phyloP scores from a whole-genome alignment of 2,329 filamentous ascomycete genomes.

The Coniochaeta sp. region DNA sequence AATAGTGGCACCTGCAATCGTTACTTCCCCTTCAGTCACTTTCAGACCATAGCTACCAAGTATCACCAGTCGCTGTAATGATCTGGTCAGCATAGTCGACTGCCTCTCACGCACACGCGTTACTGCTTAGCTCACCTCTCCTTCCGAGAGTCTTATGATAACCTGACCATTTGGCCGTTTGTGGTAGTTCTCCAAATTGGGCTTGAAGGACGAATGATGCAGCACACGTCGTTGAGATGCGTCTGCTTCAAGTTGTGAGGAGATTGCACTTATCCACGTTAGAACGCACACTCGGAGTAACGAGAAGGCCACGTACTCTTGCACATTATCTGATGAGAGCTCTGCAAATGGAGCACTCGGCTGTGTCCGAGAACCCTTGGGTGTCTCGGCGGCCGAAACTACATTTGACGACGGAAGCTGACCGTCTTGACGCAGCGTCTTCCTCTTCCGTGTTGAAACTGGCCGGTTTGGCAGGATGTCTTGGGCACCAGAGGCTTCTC shows the following conservation, averaged over 20 bases:
- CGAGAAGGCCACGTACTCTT: neutral
- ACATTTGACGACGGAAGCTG: neutral
- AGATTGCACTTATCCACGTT: neutral
- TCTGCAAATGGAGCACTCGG: neutral
- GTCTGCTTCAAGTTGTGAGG: neutral
- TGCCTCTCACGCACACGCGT: neutral
- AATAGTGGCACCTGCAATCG: constrained; percentile 58
- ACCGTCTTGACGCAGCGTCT: neutral
- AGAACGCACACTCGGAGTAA: neutral
- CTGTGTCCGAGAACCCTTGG: neutral
- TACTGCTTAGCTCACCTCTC: constrained; percentile 32
- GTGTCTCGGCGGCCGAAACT: neutral
- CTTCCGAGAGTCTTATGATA: constrained; percentile 36
- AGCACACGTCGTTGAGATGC: constrained; percentile 6
- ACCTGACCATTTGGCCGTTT: constrained; percentile 29
- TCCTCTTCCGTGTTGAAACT: neutral
- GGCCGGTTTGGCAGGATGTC: neutral
- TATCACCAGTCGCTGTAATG: constrained; percentile 48
- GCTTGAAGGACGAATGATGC: constrained; percentile 38
- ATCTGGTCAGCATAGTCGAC: constrained; percentile 15
- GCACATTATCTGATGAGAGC: neutral
- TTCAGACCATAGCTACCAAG: constrained; percentile 63
- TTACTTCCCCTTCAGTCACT: constrained; percentile 54
- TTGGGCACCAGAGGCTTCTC: neutral
- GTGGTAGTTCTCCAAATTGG: constrained; percentile 35